Evolutionary conservation across 805 yeast species (phyloP).

Genomic region (Maudiozyma pseudohumilis): DNA sequence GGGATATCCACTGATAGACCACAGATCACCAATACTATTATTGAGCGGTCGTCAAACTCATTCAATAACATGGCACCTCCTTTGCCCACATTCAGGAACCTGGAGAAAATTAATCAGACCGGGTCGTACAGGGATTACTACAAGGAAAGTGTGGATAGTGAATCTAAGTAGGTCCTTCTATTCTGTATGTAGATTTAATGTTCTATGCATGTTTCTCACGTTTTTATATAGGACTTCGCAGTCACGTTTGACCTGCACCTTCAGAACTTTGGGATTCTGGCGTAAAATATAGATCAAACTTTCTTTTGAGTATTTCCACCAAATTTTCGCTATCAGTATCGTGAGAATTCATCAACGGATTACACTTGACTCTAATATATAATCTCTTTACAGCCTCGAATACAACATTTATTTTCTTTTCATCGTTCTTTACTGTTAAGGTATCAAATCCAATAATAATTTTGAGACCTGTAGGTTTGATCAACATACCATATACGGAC

Average conservation of each 20-base stretch:
- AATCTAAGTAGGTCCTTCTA: not conserved
- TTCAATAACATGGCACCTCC: conserved; percentile 21
- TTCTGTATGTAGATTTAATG: not conserved
- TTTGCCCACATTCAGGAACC: conserved; percentile 51
- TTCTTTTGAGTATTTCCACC: conserved; percentile 10
- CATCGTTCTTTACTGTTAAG: conserved; percentile 5
- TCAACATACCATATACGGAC: conserved; percentile 22
- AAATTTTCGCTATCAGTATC: conserved; percentile 9
- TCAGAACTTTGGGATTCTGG: too few species aligned
- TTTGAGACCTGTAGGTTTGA: conserved; percentile 24
- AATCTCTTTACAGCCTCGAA: conserved; percentile 19
- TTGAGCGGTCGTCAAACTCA: conserved; percentile 15
- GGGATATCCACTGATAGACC: conserved; percentile 36
- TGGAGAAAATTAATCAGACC: conserved; percentile 49
- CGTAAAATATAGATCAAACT: conserved; percentile 7
- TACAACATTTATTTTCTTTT: conserved; percentile 9
- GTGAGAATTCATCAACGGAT: conserved; percentile 17
- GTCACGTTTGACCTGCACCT: too few species aligned
- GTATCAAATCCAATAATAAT: conserved; percentile 21
- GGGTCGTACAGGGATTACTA: conserved; percentile 23
- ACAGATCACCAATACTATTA: conserved; percentile 30
- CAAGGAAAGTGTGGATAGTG: too few species aligned
- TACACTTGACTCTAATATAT: conserved; percentile 19
- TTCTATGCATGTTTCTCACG: too few species aligned
- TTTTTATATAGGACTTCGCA: too few species aligned